phyloP scores from a whole-genome alignment of 2,329 filamentous ascomycete species.

The Beauveria varroae region DNA sequence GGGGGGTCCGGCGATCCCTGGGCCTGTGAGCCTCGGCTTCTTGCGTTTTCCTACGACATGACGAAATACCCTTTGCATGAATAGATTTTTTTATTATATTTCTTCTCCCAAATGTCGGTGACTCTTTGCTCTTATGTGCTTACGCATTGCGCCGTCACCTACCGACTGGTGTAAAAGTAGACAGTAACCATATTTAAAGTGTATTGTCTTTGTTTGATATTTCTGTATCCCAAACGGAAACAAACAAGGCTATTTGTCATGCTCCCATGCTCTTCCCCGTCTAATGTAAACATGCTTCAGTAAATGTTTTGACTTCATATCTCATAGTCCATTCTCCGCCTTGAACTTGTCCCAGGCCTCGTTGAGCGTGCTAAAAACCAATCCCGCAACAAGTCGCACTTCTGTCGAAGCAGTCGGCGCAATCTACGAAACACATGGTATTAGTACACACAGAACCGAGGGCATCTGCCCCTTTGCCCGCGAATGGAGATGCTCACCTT shows the following conservation, averaged over 20 bases:
- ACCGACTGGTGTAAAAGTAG: no score
- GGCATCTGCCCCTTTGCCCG: background rate
- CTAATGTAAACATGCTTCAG: constrained; percentile 4
- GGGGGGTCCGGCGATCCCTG: constrained; percentile 71
- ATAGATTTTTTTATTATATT: background rate
- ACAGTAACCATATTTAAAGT: no score
- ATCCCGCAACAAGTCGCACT: constrained; percentile 55
- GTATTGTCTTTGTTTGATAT: no score
- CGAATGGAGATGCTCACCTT: constrained; percentile 59
- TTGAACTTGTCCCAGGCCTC: constrained; percentile 71
- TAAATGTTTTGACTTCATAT: constrained; percentile 8
- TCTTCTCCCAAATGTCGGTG: no score
- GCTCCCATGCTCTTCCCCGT: background rate
- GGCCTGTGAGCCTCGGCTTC: constrained; percentile 48
- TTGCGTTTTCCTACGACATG: background rate
- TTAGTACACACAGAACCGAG: constrained; percentile 1
- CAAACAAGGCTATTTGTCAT: no score
- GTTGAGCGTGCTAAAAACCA: constrained; percentile 61
- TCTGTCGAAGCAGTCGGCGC: constrained; percentile 58
- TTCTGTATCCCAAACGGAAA: no score
- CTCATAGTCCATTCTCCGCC: constrained; percentile 55
- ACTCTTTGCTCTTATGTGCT: no score
- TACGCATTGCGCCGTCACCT: no score
- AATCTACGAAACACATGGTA: constrained; percentile 35
- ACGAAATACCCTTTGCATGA: background rate